Percentiles rank a stretch among this genome's conserved stretches.
Conservation (phyloP, 108 stramenopile species). For the Skeletonema marinoi region DNA sequence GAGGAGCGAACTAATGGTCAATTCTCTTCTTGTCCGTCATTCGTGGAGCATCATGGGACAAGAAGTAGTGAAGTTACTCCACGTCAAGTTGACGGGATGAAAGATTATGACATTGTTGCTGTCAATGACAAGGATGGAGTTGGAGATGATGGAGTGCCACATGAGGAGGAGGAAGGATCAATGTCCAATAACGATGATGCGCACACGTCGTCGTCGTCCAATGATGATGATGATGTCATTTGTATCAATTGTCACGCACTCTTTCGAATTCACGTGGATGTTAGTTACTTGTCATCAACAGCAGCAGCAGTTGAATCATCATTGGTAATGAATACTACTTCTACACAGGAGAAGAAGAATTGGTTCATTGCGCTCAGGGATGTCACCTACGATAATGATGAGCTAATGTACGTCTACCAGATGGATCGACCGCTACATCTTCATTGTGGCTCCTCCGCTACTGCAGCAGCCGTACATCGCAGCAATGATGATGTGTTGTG, state of each 20-base stretch:
- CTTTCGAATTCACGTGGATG: slow-evolving; percentile 1
- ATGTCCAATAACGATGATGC: too few relatives aligned
- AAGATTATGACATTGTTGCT: too few relatives aligned
- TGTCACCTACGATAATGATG: not conserved
- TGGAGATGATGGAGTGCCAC: not conserved
- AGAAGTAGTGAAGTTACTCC: not conserved
- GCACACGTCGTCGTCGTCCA: not conserved
- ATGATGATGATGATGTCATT: not conserved
- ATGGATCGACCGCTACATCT: not conserved
- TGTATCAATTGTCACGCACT: slow-evolving; percentile 6
- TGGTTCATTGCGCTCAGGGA: not conserved
- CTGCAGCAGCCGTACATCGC: not conserved
- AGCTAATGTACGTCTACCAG: not conserved
- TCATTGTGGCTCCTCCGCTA: not conserved
- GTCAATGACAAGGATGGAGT: too few relatives aligned
- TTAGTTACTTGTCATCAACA: not conserved
- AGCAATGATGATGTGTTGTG: not conserved
- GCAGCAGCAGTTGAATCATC: not conserved
- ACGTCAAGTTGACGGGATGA: not conserved
- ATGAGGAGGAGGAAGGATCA: not conserved
- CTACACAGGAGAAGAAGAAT: not conserved
- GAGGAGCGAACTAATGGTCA: too few relatives aligned
- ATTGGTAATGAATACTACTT: not conserved
- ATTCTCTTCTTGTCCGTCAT: not conserved
- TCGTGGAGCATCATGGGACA: not conserved